phyloP scores from a whole-genome alignment of 495 filamentous ascomycete species.

The Penicillium coffeae region DNA sequence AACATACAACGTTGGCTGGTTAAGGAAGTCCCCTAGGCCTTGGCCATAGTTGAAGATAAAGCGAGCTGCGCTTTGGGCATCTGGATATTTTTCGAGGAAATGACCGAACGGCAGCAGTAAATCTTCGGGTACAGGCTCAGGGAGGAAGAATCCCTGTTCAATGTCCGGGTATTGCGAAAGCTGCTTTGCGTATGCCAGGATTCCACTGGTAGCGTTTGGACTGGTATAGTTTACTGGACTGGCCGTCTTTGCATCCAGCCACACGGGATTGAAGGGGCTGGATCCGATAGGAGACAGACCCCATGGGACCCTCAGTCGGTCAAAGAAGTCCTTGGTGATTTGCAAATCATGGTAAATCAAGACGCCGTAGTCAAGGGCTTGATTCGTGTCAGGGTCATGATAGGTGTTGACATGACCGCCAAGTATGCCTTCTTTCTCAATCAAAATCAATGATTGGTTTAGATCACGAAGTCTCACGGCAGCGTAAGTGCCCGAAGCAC shows the following conservation, averaged over 20 bases:
- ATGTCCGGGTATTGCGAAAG: constrained; percentile 30
- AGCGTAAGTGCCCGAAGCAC: constrained; percentile 44
- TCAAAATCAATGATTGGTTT: constrained; percentile 37
- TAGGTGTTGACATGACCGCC: constrained; percentile 49
- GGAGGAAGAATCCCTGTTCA: constrained; percentile 41
- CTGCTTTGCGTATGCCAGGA: constrained; percentile 34
- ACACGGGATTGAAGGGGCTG: constrained; percentile 5
- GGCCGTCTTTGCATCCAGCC: constrained; percentile 36
- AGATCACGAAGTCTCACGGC: constrained; percentile 39
- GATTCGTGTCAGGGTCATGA: constrained; percentile 36
- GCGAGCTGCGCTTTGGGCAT: constrained; percentile 21
- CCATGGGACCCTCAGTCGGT: constrained; percentile 27
- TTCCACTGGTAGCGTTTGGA: constrained; percentile 20
- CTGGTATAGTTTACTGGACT: constrained; percentile 37
- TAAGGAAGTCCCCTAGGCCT: constrained; percentile 37
- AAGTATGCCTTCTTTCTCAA: constrained; percentile 39
- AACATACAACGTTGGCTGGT: constrained; percentile 24
- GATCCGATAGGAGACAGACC: constrained; percentile 22
- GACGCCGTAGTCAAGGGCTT: constrained; percentile 45
- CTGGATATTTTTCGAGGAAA: constrained; percentile 44
- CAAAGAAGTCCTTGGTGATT: constrained; percentile 35
- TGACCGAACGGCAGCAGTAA: constrained; percentile 46
- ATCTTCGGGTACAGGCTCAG: constrained; percentile 49
- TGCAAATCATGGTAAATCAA: constrained; percentile 34
- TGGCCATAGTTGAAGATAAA: constrained; percentile 27